Evolutionary conservation across 2,329 filamentous ascomycete genomes (phyloP), one percentile per base, ranked within the genome.

Genomic region (Aspergillus unguis): DNA sequence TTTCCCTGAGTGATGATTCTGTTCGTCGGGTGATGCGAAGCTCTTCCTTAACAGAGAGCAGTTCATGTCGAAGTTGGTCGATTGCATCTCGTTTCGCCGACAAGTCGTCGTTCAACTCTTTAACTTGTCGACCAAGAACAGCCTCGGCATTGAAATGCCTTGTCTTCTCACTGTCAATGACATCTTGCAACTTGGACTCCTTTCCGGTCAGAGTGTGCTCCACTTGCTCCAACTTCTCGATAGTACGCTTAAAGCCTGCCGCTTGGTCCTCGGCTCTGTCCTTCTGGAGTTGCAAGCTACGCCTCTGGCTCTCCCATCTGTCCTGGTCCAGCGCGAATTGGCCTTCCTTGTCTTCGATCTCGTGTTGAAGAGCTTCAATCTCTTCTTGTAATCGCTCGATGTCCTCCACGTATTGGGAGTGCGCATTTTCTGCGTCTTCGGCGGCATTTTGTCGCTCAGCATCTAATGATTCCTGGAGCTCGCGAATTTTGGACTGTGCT

Each of bases 91-190:
- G 83, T 57, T 86, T 84, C 28, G 81, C 76, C 51, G 86, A 80
- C 9, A 94, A 77, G 53, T 90, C 88, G 44, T 84, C 80, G 62
- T 87, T 85, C 7, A 94, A 77, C 46, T 87, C 85, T 43, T 87
- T 82, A 47, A 95, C 83, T 66, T 94, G 88, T n/a, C 82, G 80
- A 56, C 77, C 82, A 46, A 95, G 75, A 6, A 85, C 73, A 8
- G 81, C 81, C 65, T 92, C 87, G 62, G 92, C 87, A 50, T 81
- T 83, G 57, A 80, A 80, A 63, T 94, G 85, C 26, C 88, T 84
- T 57, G 89, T 81, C 43, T 81, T 81, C 64, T 92, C 88, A 62
- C 82, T 87, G 57, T 86, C 80, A 9, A 91, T 76, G 3, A 84
- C 83, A 62, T 85, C 80, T 65, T 88, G 83, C 17, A 90, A 72